Base-by-base conservation (phyloP, 768 basidiomycete species). In the Pleurotus citrinopileatus region DNA sequence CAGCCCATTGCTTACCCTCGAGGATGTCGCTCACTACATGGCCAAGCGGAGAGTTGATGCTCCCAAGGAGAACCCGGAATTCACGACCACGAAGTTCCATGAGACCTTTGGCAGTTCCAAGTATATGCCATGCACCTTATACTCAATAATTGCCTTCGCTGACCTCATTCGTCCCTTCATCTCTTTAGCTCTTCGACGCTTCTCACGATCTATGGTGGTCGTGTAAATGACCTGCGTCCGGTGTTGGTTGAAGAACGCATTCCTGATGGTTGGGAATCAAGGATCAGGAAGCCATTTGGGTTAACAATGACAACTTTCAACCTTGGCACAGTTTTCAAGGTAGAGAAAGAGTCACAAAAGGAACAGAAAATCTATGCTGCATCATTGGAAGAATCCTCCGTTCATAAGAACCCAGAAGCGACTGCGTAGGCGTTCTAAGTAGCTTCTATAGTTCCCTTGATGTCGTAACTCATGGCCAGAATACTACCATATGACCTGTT, bases 161-260 rank as follows among this genome's bases (percentile, higher is more conserved):
- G 29, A 19, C 36, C n/a, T n/a, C n/a, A n/a, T n/a, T n/a, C n/a
- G 20, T 29, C 38, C 53, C 17, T 58, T 26, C 22, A 20, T 28
- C 38, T 3, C 1, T 40, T 53, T 55, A 89, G 86, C 66, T 74
- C 83, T 0, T 79, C 85, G 0, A 85, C 86, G 0, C 57, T 91
- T 45, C 66, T 86, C 13, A 79, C 78, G 1, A 81, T 86, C 51
- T 85, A 89, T 58, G 91, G 86, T 3, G 86, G 88, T 2, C 72
- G 76, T 17, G 61, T 85, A 3, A 66, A 72, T 5, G 85, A 86
- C 54, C 59, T 91, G 32, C 68, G 76, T 37, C 58, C 75, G 0
- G 61, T 89, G 45, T 65, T 92, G n/a, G 63, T 73, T 7, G 86
- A 92, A 42, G 89, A 92, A 58, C 79, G 87, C 13, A 62, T 92